Base-by-base conservation (phyloP, 306 rosid genomes). In the Cicer chorassanicum region DNA sequence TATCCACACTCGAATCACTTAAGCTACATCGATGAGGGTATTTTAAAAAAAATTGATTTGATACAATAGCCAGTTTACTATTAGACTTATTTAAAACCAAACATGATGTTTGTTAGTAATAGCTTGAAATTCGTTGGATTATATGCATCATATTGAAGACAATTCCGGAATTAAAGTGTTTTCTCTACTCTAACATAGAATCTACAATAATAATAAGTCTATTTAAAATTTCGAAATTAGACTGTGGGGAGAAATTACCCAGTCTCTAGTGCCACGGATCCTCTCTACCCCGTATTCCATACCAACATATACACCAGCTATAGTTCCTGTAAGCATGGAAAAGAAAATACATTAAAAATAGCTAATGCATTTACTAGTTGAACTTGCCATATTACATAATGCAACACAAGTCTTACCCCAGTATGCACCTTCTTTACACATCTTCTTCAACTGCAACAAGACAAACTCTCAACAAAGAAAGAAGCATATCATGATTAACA, bases 351-450 rank as follows among this genome's bases (percentile, higher is more conserved):
- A 45, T 57, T 60, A 62, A 65, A 68, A 40, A 34, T 38, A 16
- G 48, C 46, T 55, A 48, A 16, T 50, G 48, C 64, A 41, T 62
- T 39, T 43, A 13, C 57, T 16, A 18, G 70, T 48, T 16, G 38
- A 29, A 55, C n/a, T 21, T 11, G 40, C 16, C 75, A 42, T 38
- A 61, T 67, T 38, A 65, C 24, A 59, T 24, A 56, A 44, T 24
- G 59, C 81, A 79, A 70, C 46, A 72, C 36, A 16, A 65, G 46
- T 60, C 90, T 85, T 83, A 93, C 98, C 98, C 97, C 98, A 93
- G 61, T 91, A 93, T 80, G 93, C 97, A 8, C 97, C 98, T 87
- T 93, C 98, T 68, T 87, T 91, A 81, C 97, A 91, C 96, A 93
- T 91, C 85, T 91, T 93, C 89, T 93, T 93, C 89, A 93, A 78